Conservation (phyloP, 257 asterid species). For the Voacanga thouarsii region DNA sequence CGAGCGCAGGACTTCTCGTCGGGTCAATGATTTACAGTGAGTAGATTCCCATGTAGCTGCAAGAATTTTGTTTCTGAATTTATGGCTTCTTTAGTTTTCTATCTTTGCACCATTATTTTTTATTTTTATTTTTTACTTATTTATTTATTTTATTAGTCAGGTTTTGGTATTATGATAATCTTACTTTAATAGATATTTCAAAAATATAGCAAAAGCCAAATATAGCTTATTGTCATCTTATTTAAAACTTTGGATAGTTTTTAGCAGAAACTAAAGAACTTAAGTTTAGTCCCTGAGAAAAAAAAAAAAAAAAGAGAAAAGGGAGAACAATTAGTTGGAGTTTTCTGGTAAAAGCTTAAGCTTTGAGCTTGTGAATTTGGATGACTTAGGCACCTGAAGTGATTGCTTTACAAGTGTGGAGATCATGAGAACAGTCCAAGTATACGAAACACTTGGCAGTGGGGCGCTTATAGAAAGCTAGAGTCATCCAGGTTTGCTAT, state of each 20-base stretch:
- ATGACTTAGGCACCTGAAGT: background rate
- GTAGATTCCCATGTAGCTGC: conserved; percentile 27
- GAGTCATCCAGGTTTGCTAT: background rate
- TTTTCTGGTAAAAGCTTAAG: background rate
- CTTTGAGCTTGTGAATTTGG: background rate
- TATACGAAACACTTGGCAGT: too few relatives aligned
- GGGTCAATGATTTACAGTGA: conserved; percentile 85
- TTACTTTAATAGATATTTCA: background rate
- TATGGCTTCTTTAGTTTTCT: background rate
- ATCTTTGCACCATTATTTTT: background rate
- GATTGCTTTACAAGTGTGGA: too few relatives aligned
- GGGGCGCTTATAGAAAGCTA: background rate
- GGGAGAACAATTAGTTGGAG: background rate
- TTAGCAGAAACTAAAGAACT: background rate
- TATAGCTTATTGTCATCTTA: background rate
- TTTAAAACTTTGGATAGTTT: background rate
- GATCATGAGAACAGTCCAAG: too few relatives aligned
- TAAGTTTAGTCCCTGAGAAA: background rate
- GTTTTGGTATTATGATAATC: too few relatives aligned
- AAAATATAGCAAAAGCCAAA: background rate
- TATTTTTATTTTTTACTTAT: too few relatives aligned
- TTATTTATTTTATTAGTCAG: background rate
- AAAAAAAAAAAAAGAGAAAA: background rate
- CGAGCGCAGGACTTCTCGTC: conserved; percentile 76
- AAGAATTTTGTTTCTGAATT: background rate